Conservation (phyloP, 2,329 filamentous ascomycete genomes). For the Emmonsiellopsis sp. region DNA sequence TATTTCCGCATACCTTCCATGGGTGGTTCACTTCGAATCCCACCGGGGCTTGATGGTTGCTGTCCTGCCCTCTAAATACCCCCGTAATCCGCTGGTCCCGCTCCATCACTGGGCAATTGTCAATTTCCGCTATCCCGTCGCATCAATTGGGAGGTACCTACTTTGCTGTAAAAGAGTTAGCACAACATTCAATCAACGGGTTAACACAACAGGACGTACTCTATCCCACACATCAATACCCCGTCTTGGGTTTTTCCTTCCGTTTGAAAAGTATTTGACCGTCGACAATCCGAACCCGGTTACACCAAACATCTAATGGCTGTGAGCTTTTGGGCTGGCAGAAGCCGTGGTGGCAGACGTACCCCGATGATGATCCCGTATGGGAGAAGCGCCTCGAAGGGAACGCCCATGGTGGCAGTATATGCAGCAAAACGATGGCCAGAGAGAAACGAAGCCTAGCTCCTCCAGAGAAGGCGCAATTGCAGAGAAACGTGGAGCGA, state of each 20-base stretch:
- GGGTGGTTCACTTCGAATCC: conserved; percentile 60
- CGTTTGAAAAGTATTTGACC: conserved; percentile 53
- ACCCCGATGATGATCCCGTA: conserved; percentile 56
- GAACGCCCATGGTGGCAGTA: conserved; percentile 49
- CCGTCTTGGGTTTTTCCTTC: conserved; percentile 52
- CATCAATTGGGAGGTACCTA: conserved; percentile 24
- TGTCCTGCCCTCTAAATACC: conserved; percentile 52
- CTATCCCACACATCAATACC: conserved; percentile 56
- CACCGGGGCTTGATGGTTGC: conserved; percentile 48
- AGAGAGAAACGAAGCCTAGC: not conserved
- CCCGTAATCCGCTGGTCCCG: conserved; percentile 56
- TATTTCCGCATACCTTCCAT: conserved; percentile 49
- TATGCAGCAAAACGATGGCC: not conserved
- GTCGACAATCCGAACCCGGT: conserved; percentile 50
- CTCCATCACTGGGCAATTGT: conserved; percentile 51
- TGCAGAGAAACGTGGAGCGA: conserved; percentile 9
- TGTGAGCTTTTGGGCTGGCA: conserved; percentile 11
- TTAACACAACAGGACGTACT: conserved; percentile 35
- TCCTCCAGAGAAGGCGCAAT: conserved; percentile 3
- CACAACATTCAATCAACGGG: conserved; percentile 13
- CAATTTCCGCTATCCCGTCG: conserved; percentile 5
- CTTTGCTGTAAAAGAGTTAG: conserved; percentile 46
- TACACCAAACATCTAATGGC: conserved; percentile 50
- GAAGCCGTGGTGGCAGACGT: conserved; percentile 22
- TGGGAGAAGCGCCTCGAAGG: conserved; percentile 57